These are phyloP conservation scores for Neonothopanus nambi DNA, from an alignment of 1,284 basidiomycete species.

Conservation along the genomic window DNA sequence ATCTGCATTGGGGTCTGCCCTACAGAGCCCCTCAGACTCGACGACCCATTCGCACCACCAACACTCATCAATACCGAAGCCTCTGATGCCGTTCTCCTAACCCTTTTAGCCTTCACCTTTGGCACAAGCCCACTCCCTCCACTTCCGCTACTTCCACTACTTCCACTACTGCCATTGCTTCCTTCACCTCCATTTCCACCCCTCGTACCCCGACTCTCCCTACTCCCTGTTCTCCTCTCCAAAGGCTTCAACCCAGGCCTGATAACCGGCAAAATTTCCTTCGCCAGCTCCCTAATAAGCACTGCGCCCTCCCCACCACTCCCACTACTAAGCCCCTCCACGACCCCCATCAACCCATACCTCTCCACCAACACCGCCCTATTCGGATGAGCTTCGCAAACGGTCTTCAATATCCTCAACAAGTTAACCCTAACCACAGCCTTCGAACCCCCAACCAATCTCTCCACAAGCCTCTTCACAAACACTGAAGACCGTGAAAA, in stretches of 20 bases:
- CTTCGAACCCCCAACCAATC: constrained; percentile 78
- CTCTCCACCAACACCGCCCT: constrained; percentile 78
- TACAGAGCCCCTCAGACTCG: too few species aligned
- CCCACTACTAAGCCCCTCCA: constrained; percentile 75
- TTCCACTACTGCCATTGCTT: too few species aligned
- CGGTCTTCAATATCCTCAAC: constrained; percentile 80
- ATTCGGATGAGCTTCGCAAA: constrained; percentile 89
- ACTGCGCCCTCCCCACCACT: constrained; percentile 74
- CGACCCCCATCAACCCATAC: constrained; percentile 77
- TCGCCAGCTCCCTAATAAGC: constrained; percentile 85
- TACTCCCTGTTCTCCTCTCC: constrained; percentile 25
- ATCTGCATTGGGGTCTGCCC: too few species aligned
- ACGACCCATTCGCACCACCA: background rate
- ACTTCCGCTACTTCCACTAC: too few species aligned
- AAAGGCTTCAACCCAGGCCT: constrained; percentile 64
- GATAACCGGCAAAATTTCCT: constrained; percentile 77
- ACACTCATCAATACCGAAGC: constrained; percentile 32
- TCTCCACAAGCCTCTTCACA: constrained; percentile 85
- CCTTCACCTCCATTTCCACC: constrained; percentile 16
- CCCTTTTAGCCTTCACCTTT: constrained; percentile 39
- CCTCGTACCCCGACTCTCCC: constrained; percentile 28
- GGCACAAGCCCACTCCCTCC: constrained; percentile 47
- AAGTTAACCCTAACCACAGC: constrained; percentile 91
- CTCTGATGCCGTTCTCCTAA: constrained; percentile 70
- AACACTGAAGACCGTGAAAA: constrained; percentile 80